Evolutionary conservation across 2,329 filamentous ascomycete genomes (phyloP), one percentile per base, ranked within the genome.

Genomic region (Colletotrichum destructivum): DNA sequence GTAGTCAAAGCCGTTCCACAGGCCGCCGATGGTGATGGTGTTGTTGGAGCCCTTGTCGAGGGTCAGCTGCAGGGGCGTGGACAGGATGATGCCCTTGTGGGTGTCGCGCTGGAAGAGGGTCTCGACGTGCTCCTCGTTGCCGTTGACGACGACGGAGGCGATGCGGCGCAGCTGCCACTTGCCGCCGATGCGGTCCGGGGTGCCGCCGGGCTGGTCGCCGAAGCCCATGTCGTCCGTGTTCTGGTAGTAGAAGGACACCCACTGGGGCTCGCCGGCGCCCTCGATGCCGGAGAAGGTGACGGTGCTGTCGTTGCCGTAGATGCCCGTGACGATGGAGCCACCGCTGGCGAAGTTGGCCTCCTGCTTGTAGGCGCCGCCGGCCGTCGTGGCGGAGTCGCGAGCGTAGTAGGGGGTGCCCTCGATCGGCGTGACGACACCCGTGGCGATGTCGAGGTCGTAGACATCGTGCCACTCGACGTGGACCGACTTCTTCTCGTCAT

Each of bases 221-320:
- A 88, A 90, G 3, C 88, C 88, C 87, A 90, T 89, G 69, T 90
- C 88, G 61, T 90, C 88, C 2, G 82, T 89, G 77, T 90, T 88
- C 74, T 88, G 87, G 74, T 88, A 87, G 77, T 88, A 88, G 77
- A 88, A 88, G 0, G 86, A 87, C 0, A 88, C 82, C 86, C 86
- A 88, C 75, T 88, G 87, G 1, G 85, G 82, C 52, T 84, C 81
- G 5, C 86, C 86, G 21, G 80, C 77, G 18, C 88, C 81, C 38
- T 82, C 80, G 75, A 89, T 62, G 62, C 67, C 66, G 16, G 57
- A 62, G 73, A 88, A 88, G 0, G 83, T 86, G 7, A 85, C 81
- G 0, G 84, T 88, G 76, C 85, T 88, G 56, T 86, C 84, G 70
- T 88, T 88, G 4, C 86, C 86, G 57, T 84, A 83, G 61, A 88